These are phyloP conservation scores for Hemileccinum rubropunctum DNA, from an alignment of 768 basidiomycete genomes.

Conservation along the genomic window DNA sequence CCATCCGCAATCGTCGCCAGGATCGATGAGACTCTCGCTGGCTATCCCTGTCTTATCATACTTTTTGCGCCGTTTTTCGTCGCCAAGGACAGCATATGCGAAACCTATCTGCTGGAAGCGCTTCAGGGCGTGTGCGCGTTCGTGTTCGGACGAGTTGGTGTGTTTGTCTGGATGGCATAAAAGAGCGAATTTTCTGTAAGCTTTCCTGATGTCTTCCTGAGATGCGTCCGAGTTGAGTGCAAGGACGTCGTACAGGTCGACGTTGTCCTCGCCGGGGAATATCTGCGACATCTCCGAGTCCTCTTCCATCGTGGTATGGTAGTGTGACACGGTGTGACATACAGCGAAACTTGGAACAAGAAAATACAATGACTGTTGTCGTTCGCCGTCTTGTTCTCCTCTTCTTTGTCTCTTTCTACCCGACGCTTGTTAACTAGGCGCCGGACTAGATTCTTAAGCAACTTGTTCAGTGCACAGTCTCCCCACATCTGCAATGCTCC, in stretches of 20 bases:
- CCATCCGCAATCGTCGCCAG: constrained; percentile 82
- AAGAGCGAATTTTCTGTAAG: constrained; percentile 84
- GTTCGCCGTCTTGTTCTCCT: no score
- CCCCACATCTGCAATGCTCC: constrained; percentile 4
- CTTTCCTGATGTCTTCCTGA: constrained; percentile 69
- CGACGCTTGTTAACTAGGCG: background rate
- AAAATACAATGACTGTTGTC: no score
- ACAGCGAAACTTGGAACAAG: no score
- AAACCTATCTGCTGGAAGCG: constrained; percentile 94
- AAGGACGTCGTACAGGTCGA: constrained; percentile 80
- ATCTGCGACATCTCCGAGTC: constrained; percentile 68
- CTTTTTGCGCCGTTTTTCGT: constrained; percentile 66
- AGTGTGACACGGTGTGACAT: constrained; percentile 5
- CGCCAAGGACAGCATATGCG: constrained; percentile 85
- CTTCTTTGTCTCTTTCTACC: no score
- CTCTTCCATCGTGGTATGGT: constrained; percentile 51
- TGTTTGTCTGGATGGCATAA: constrained; percentile 91
- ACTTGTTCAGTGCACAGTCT: background rate
- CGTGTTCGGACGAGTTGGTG: constrained; percentile 51
- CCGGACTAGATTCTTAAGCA: background rate
- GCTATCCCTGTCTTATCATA: constrained; percentile 90
- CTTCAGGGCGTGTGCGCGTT: constrained; percentile 63
- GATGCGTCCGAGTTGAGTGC: constrained; percentile 52
- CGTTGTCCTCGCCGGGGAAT: constrained; percentile 69
- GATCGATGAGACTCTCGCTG: constrained; percentile 67